Conservation (phyloP, 352 stramenopile species). For the Phytophthora citricola region DNA sequence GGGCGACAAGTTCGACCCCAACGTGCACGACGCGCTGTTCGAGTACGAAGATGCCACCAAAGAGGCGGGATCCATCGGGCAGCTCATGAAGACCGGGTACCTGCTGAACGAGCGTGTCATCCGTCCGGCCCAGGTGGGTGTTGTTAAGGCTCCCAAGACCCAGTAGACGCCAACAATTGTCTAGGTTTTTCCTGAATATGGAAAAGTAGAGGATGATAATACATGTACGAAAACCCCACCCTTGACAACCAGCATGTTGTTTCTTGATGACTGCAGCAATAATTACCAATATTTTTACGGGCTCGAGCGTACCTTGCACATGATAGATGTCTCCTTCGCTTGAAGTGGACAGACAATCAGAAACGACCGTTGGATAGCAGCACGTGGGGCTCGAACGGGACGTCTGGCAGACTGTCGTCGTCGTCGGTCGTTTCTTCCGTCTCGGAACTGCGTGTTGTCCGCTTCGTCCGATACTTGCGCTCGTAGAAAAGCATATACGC, state of each 20-base stretch:
- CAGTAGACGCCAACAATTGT: constrained; percentile 28
- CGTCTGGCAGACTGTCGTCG: constrained; percentile 56
- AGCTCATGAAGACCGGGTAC: constrained; percentile 98
- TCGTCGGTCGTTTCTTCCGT: constrained; percentile 46
- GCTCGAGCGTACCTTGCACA: constrained; percentile 5
- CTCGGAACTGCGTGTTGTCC: constrained; percentile 38
- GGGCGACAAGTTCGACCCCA: constrained; percentile 98
- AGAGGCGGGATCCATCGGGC: constrained; percentile 92
- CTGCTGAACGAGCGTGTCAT: constrained; percentile 96
- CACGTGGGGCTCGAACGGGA: constrained; percentile 56
- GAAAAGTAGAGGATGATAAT: constrained; percentile 4
- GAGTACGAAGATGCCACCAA: constrained; percentile 94
- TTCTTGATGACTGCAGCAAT: constrained; percentile 18
- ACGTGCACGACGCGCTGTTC: constrained; percentile 98
- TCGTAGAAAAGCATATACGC: constrained; percentile 94
- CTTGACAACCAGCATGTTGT: too few relatives aligned
- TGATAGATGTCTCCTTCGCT: background rate
- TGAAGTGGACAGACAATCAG: constrained; percentile 19
- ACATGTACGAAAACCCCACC: background rate
- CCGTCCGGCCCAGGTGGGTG: constrained; percentile 96
- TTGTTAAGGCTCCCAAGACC: constrained; percentile 68
- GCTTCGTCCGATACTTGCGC: constrained; percentile 63
- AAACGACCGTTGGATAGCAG: constrained; percentile 33
- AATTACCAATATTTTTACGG: constrained; percentile 47
- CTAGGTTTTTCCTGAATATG: background rate